Evolutionary conservation across 2,329 filamentous ascomycete genomes (phyloP).

Genomic region (Ascochyta viciae-villosae): DNA sequence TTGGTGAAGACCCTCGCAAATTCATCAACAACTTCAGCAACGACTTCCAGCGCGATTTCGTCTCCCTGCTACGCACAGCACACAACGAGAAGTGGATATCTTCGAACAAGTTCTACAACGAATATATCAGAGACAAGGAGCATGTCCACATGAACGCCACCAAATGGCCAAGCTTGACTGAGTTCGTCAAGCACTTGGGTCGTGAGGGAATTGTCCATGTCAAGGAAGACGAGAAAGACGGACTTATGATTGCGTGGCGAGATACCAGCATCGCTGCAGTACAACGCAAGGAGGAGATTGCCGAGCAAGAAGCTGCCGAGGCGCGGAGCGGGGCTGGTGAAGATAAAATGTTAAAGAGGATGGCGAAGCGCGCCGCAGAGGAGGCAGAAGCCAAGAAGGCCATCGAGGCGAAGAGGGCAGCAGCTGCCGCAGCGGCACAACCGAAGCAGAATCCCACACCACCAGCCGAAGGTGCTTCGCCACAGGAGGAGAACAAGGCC

Average conservation of each 20-base stretch:
- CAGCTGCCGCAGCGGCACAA: constrained; percentile 43
- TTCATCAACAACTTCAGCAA: constrained; percentile 82
- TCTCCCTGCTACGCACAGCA: constrained; percentile 76
- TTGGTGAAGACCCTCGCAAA: constrained; percentile 86
- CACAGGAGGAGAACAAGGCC: constrained; percentile 45
- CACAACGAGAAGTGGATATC: constrained; percentile 92
- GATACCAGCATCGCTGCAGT: constrained; percentile 90
- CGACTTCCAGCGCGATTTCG: constrained; percentile 82
- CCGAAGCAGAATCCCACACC: constrained; percentile 49
- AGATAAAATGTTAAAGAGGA: constrained; percentile 80
- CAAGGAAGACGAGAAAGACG: constrained; percentile 83
- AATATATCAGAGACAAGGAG: constrained; percentile 74
- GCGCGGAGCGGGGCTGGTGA: constrained; percentile 91
- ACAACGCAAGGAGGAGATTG: constrained; percentile 77
- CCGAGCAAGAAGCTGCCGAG: constrained; percentile 84
- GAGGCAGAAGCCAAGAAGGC: constrained; percentile 54
- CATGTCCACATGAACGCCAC: constrained; percentile 96
- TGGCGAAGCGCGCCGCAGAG: constrained; percentile 77
- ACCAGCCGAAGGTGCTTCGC: constrained; percentile 40
- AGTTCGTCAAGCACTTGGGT: constrained; percentile 87
- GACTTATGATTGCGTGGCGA: constrained; percentile 85
- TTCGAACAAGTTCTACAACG: constrained; percentile 93
- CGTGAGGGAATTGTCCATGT: constrained; percentile 87
- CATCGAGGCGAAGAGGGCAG: constrained; percentile 53
- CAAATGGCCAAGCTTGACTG: constrained; percentile 84